Base-by-base conservation (phyloP, 768 basidiomycete genomes). In the Kwoniella europaea region DNA sequence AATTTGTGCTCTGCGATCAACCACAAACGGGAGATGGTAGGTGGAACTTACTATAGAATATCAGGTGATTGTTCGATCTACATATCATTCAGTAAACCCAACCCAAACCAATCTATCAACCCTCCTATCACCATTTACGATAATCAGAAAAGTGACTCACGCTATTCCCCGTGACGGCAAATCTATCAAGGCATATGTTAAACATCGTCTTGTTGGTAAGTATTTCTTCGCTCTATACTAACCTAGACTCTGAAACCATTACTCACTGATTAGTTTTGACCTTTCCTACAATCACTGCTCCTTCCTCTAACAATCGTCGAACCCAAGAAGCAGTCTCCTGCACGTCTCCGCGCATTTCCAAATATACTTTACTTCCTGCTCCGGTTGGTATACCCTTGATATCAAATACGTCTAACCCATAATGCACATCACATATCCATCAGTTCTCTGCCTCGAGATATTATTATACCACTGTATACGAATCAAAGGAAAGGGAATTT, bases 221-320 rank as follows among this genome's bases (percentile, higher is more conserved):
- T 35, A 7, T 35, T n/a, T n/a, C 35, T 35, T 35, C 6, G 35
- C 7, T 35, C 35, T 35, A 7, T 35, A 35, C 35, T 35, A 9
- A 7, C 35, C 35, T 35, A 35, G 35, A 22, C 1, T 54, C 0
- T 18, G 22, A 42, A 35, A 16, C 12, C 10, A 22, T 16, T 16
- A 65, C 76, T 18, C 63, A 79, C 55, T 59, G 55, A 10, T 69
- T 66, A 2, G 86, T 87, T 67, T 87, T 87, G 10, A 86, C 86
- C 76, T 88, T 89, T 46, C 88, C 88, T 3, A 89, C 84, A 71
- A 88, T 79, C 13, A 86, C 79, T 18, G 87, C 87, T 20, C 88
- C 88, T 43, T 86, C 84, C 61, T 85, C 84, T 43, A 88, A 73
- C 7, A 89, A 84, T 13, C 82, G 83, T 71, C 86, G 85, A 22